These are phyloP conservation scores for Gossypium lobatum DNA, from an alignment of 441 rosid genomes.

Conservation along the genomic window DNA sequence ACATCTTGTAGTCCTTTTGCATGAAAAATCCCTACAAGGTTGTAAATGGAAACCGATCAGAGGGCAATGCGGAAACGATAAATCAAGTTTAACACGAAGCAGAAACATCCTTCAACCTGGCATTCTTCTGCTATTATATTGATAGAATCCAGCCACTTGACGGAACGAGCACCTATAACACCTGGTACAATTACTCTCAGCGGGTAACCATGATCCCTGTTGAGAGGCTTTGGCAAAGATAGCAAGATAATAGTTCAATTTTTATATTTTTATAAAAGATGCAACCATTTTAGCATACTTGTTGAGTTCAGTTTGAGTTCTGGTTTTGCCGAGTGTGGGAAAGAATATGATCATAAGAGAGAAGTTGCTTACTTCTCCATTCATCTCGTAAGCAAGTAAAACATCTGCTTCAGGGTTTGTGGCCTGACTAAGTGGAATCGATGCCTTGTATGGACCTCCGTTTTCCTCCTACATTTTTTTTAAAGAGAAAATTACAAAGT, in stretches of 20 bases:
- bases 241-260: not conserved
- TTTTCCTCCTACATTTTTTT: slow-evolving; percentile 74
- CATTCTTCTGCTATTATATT: slow-evolving; percentile 73
- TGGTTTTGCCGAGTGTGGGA: not conserved
- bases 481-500: not conserved
- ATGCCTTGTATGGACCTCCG: slow-evolving; percentile 95
- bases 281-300: not conserved
- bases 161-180: slow-evolving; percentile 97
- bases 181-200: slow-evolving; percentile 91
- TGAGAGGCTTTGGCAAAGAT: slow-evolving; percentile 51
- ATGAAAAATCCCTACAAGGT: slow-evolving; percentile 81
- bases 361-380: slow-evolving; percentile 62
- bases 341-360: not conserved
- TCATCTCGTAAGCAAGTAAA: slow-evolving; percentile 95
- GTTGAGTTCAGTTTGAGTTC: not conserved
- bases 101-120: slow-evolving; percentile 46
- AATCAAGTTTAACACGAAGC: not conserved
- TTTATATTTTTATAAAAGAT: not conserved
- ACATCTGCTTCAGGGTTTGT: slow-evolving; percentile 95
- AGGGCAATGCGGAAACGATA: not conserved
- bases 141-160: slow-evolving; percentile 94
- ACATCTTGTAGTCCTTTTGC: slow-evolving; percentile 98
- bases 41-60: slow-evolving; percentile 13
- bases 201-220: slow-evolving; percentile 95
- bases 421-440: slow-evolving; percentile 85